Conservation (phyloP, 768 basidiomycete species). For the Termitomyces sp. region DNA sequence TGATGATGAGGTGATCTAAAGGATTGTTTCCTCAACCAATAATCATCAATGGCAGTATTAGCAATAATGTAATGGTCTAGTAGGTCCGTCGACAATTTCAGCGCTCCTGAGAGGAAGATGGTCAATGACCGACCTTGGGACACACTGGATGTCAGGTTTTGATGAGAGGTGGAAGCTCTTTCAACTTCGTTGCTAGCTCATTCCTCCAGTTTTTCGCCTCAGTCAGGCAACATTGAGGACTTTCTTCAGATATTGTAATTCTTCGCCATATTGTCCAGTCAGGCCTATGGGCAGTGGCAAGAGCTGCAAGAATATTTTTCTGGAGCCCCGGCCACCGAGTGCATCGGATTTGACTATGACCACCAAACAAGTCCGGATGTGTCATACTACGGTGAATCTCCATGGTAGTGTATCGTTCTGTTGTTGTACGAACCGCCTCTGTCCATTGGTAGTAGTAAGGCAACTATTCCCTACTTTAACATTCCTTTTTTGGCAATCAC, state of each 20-base stretch:
- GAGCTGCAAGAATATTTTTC: background rate
- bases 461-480: background rate
- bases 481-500: background rate
- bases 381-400: background rate
- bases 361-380: background rate
- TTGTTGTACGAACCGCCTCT: background rate
- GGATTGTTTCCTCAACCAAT: too few species aligned
- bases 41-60: too few species aligned
- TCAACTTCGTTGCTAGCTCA: background rate
- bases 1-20: too few species aligned
- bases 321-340: background rate
- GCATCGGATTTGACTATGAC: background rate
- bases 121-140: background rate
- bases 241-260: background rate
- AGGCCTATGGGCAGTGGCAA: background rate
- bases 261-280: background rate
- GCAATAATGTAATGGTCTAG: too few species aligned
- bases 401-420: background rate
- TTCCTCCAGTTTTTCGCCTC: background rate
- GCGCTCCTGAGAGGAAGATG: background rate
- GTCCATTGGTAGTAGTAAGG: background rate
- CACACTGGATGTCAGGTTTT: background rate
- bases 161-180: background rate
- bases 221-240: background rate
- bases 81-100: background rate